Conservation (phyloP, 768 basidiomycete genomes). For the Nevesoporus exiguus region DNA sequence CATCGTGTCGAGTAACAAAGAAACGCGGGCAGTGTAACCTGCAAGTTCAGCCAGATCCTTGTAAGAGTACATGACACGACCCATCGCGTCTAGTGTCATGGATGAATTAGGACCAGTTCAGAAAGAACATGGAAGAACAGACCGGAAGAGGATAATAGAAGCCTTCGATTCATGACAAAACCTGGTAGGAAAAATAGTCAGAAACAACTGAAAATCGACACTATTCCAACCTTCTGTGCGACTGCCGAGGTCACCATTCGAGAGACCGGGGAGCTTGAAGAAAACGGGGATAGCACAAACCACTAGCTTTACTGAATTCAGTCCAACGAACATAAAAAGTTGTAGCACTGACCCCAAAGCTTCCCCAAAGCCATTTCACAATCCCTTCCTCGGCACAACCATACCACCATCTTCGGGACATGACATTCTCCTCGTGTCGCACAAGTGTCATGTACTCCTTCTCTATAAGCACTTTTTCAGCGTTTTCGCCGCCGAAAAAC, state of each 20-base stretch:
- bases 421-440: constrained; percentile 79
- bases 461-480: constrained; percentile 89
- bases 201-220: background rate
- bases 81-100: constrained; percentile 72
- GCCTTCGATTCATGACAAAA: constrained; percentile 93
- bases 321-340: background rate
- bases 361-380: constrained; percentile 97
- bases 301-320: constrained; percentile 49
- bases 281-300: constrained; percentile 95
- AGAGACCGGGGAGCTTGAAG: constrained; percentile 73
- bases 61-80: constrained; percentile 95
- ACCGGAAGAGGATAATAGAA: constrained; percentile 86
- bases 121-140: constrained; percentile 11
- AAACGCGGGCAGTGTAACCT: constrained; percentile 91
- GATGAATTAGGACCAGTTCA: background rate
- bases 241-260: constrained; percentile 68
- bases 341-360: constrained; percentile 69
- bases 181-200: constrained; percentile 42
- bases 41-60: constrained; percentile 95
- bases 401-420: constrained; percentile 84
- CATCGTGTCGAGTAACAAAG: constrained; percentile 87
- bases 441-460: constrained; percentile 82
- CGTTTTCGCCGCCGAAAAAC: constrained; percentile 82
- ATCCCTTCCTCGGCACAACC: constrained; percentile 92
- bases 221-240: constrained; percentile 74